Percentiles rank a stretch among this genome's conserved stretches.
phyloP scores from a whole-genome alignment of 176 grass and related monocot species.

The Puya raimondii region DNA sequence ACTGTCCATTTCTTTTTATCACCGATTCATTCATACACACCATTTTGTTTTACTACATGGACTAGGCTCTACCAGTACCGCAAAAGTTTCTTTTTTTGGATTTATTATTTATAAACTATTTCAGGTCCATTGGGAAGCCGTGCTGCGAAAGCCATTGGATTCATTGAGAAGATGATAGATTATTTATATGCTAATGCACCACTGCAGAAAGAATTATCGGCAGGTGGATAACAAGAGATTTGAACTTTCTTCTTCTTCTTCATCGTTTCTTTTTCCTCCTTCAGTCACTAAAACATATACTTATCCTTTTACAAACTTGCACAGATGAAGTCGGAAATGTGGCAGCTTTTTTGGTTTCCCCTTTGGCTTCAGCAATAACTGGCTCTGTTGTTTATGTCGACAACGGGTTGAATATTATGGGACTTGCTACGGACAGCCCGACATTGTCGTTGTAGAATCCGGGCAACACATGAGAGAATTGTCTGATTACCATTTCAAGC shows the following conservation, averaged over 20 bases:
- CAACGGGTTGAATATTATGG: conserved; percentile 83
- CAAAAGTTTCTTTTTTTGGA: neutral
- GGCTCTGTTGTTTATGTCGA: conserved; percentile 79
- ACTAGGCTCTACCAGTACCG: too few relatives aligned
- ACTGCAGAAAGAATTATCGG: conserved; percentile 73
- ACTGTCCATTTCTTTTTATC: too few relatives aligned
- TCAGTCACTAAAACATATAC: neutral
- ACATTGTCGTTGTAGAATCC: conserved; percentile 25
- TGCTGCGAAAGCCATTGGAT: conserved; percentile 83
- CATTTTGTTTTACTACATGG: too few relatives aligned
- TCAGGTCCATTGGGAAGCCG: conserved; percentile 78
- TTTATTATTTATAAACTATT: neutral
- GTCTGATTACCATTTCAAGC: neutral
- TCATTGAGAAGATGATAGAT: conserved; percentile 84
- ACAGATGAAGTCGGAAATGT: conserved; percentile 82
- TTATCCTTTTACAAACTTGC: conserved; percentile 2
- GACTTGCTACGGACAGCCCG: conserved; percentile 58
- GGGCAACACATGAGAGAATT: neutral
- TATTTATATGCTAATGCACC: conserved; percentile 79
- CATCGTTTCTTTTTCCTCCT: neutral
- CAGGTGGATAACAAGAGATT: conserved; percentile 29
- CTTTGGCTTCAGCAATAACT: conserved; percentile 76
- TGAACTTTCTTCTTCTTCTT: too few relatives aligned
- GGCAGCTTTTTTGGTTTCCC: conserved; percentile 65
- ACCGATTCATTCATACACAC: too few relatives aligned